Percentiles rank a stretch among this genome's conserved stretches.
These are phyloP conservation scores for Acacia acuminata DNA, from an alignment of 306 rosid species.

Conservation along the genomic window DNA sequence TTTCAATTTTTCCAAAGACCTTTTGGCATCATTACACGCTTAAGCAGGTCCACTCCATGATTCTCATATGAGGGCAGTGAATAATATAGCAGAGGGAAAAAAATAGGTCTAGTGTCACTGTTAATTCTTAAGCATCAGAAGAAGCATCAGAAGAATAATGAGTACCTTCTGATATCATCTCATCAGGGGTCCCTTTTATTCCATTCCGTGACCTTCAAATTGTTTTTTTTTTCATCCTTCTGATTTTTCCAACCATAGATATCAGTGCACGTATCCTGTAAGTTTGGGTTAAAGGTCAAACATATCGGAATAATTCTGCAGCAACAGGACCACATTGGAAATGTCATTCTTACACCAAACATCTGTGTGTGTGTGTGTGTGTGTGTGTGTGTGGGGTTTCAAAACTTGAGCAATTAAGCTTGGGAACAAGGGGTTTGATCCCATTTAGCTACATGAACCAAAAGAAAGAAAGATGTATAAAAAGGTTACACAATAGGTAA, in stretches of 20 bases:
- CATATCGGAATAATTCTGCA: slow-evolving; percentile 39
- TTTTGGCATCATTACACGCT: neutral
- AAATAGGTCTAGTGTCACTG: neutral
- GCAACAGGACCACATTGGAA: slow-evolving; percentile 37
- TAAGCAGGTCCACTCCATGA: slow-evolving; percentile 30
- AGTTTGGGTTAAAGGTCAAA: slow-evolving; percentile 50
- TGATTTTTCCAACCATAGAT: neutral
- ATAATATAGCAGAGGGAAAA: slow-evolving; percentile 30
- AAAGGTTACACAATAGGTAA: neutral
- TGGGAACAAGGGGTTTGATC: neutral
- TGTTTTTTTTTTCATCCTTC: neutral
- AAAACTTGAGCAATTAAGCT: neutral
- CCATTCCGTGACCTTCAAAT: slow-evolving; percentile 33
- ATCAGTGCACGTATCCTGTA: slow-evolving; percentile 40
- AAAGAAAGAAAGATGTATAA: neutral
- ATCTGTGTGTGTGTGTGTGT: slow-evolving; percentile 9
- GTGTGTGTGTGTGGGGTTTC: slow-evolving; percentile 1
- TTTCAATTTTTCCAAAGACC: slow-evolving; percentile 8
- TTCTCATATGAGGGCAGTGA: slow-evolving; percentile 27
- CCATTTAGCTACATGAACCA: neutral
- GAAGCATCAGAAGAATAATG: neutral
- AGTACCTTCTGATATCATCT: slow-evolving; percentile 4
- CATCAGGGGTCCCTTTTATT: slow-evolving; percentile 26
- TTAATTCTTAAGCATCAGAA: neutral
- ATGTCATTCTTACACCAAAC: slow-evolving; percentile 50